These are phyloP conservation scores for Candolleomyces eurysporus DNA, from an alignment of 768 basidiomycete genomes.

Conservation along the genomic window DNA sequence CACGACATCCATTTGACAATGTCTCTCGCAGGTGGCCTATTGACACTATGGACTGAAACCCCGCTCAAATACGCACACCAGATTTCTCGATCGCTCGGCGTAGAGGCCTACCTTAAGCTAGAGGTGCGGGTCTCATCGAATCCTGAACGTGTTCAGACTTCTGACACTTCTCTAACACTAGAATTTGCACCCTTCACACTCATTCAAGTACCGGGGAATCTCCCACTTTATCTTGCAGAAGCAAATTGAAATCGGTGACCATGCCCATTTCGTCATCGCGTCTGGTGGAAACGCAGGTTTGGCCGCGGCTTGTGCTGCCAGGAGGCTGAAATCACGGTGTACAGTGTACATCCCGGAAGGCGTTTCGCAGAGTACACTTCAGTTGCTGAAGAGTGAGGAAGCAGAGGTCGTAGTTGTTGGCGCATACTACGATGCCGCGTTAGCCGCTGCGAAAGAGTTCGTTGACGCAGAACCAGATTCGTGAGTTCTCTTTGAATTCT, in stretches of 20 bases:
- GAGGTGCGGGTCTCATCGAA: constrained; percentile 45
- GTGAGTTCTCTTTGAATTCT: constrained; percentile 36
- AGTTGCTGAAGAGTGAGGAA: constrained; percentile 48
- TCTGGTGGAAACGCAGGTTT: constrained; percentile 84
- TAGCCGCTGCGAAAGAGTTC: constrained; percentile 46
- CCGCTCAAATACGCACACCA: constrained; percentile 60
- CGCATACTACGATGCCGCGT: constrained; percentile 55
- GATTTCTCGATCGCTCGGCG: constrained; percentile 52
- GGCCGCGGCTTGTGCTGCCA: constrained; percentile 64
- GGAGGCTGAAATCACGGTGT: constrained; percentile 52
- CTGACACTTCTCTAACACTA: constrained; percentile 23
- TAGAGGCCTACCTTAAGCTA: constrained; percentile 66
- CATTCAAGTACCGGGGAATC: constrained; percentile 77
- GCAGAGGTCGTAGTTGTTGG: constrained; percentile 63
- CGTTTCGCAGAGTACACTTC: constrained; percentile 45
- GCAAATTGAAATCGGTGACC: constrained; percentile 46
- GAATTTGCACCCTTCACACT: constrained; percentile 72
- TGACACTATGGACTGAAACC: constrained; percentile 55
- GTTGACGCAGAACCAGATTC: constrained; percentile 45
- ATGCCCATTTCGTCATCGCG: constrained; percentile 63
- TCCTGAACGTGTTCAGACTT: neutral
- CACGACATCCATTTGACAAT: neutral
- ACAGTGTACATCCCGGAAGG: constrained; percentile 66
- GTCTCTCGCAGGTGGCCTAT: neutral
- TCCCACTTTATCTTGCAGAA: constrained; percentile 58